These are phyloP conservation scores for Chondrostereum purpureum DNA, from an alignment of 1,284 basidiomycete genomes.

Conservation along the genomic window DNA sequence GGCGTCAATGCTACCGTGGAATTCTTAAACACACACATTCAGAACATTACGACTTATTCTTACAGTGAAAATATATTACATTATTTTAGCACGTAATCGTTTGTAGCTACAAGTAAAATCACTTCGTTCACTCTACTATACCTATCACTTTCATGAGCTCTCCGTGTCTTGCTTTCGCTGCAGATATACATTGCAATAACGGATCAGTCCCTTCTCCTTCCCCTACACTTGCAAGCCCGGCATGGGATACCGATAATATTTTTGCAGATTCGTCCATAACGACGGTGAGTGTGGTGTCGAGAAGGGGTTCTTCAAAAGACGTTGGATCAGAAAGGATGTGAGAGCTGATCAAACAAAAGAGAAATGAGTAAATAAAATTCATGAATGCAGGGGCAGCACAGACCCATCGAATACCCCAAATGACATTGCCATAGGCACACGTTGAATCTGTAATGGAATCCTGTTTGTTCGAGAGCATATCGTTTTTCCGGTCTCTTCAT, in stretches of 20 bases:
- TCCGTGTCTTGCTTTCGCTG: neutral
- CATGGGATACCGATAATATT: slow-evolving; percentile 54
- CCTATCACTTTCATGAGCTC: neutral
- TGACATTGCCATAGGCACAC: slow-evolving; percentile 56
- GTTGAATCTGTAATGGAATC: slow-evolving; percentile 40
- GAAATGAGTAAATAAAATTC: neutral
- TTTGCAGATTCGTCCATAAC: slow-evolving; percentile 50
- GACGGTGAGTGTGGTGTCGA: slow-evolving; percentile 66
- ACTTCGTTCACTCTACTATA: no score
- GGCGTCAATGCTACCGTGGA: no score
- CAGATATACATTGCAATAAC: neutral
- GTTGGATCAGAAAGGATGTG: slow-evolving; percentile 79
- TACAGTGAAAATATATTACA: no score
- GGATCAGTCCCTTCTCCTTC: neutral
- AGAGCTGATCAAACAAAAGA: slow-evolving; percentile 34
- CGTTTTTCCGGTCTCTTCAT: slow-evolving; percentile 62
- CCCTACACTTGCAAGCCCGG: slow-evolving; percentile 30
- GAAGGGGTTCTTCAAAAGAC: slow-evolving; percentile 83
- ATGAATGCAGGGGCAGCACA: slow-evolving; percentile 22
- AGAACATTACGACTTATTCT: no score
- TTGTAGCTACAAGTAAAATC: no score
- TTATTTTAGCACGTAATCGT: no score
- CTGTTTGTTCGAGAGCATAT: slow-evolving; percentile 55
- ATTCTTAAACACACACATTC: no score
- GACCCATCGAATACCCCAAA: slow-evolving; percentile 84